Evolutionary conservation across 2,329 filamentous ascomycete species (phyloP), one percentile per base, ranked within the genome.

Genomic region (Phialophora chinensis): DNA sequence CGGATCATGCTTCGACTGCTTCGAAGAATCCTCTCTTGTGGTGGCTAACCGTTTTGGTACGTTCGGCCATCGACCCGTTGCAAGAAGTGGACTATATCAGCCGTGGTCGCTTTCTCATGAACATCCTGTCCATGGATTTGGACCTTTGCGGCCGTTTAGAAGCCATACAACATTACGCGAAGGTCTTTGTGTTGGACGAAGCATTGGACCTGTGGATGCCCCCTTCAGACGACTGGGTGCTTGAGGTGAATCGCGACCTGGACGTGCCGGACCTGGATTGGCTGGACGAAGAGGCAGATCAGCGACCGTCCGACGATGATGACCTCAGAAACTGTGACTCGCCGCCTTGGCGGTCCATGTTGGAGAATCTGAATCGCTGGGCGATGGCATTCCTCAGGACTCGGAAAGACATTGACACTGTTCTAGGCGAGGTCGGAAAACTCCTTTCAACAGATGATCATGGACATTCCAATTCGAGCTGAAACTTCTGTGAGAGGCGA

Each of bases 51-150:
- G 7, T 52, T 5, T 52, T 52, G 47, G 47, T 52, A 25, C 47
- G 47, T 20, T 52, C 47, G 47, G 47, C 47, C 20, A 52, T 52
- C 12, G 47, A 52, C n/a, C 20, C 47, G 17, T 50, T 50, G 23
- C 47, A 50, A 20, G 20, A 52, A 27, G 10, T 27, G 20, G 47
- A 52, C 47, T 27, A 52, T 52, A 25, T 52, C 47, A 52, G 47
- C 20, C 47, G 47, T 14, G 47, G 47, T 52, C 25, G 47, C n/a
- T 52, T 52, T 52, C 47, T 52, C 25, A 27, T 52, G 47, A 52
- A 52, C 12, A 52, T 52, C n/a, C 20, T 52, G 6, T 7, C 47
- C 20, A 52, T 52, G 47, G 47, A 52, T n/a, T 11, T 52, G 20
- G 47, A 52, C n/a, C 47, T 52, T 52, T 27, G 10, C 47, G 47